Percentiles rank a stretch among this genome's conserved stretches.
Conservation (phyloP, 2,329 filamentous ascomycete genomes). For the Rutstroemia sp. region DNA sequence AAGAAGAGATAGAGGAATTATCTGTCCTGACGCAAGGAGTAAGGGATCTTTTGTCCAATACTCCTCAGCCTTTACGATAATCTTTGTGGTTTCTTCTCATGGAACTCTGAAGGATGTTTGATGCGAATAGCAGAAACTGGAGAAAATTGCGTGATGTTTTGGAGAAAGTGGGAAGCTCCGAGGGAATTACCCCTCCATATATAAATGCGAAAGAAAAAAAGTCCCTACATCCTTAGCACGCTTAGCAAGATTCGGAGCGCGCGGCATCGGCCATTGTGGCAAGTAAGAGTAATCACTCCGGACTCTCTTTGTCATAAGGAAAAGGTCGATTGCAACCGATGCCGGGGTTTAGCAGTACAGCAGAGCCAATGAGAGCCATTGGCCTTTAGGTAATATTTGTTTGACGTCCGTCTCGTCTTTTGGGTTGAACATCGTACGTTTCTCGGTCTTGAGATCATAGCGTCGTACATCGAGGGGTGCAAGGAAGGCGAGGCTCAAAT, state of each 20-base stretch:
- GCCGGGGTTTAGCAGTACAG: too few relatives aligned
- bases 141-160: background rate
- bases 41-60: slow-evolving; percentile 52
- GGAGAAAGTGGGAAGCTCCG: background rate
- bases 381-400: too few relatives aligned
- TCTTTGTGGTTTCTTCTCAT: slow-evolving; percentile 18
- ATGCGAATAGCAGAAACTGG: background rate
- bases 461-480: too few relatives aligned
- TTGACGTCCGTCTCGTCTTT: too few relatives aligned
- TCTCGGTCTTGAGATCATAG: too few relatives aligned
- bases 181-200: background rate
- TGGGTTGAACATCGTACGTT: too few relatives aligned
- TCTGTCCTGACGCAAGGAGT: slow-evolving; percentile 55
- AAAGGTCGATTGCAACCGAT: too few relatives aligned
- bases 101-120: slow-evolving; percentile 5
- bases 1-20: slow-evolving; percentile 12
- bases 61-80: slow-evolving; percentile 49
- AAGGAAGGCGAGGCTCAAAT: too few relatives aligned
- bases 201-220: background rate
- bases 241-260: background rate
- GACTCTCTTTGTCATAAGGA: too few relatives aligned
- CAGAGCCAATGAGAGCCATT: too few relatives aligned
- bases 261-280: background rate
- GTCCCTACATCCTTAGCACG: background rate
- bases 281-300: background rate